Conservation (phyloP, 495 filamentous ascomycete species). For the Penicillium paxilli region DNA sequence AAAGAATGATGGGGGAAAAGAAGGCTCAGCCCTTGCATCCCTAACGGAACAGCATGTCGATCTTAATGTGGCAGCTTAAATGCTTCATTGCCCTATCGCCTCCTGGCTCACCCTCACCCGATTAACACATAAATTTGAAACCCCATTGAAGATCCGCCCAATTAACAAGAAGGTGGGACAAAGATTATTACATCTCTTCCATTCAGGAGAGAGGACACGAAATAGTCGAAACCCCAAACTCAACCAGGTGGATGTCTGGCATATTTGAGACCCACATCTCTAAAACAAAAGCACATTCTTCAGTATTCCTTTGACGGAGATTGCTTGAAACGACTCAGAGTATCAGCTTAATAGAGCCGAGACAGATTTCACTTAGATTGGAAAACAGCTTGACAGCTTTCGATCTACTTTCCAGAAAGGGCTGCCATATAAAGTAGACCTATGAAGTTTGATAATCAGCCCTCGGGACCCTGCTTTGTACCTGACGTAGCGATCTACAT, state of each 20-base stretch:
- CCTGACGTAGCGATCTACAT: slow-evolving; percentile 1
- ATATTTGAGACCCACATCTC: not conserved
- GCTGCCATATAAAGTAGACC: not conserved
- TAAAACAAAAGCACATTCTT: slow-evolving; percentile 1
- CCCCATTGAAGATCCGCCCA: not conserved
- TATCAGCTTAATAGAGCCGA: not conserved
- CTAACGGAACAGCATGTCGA: not conserved
- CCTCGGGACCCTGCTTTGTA: not conserved
- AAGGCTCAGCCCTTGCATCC: not conserved
- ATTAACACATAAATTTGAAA: not conserved
- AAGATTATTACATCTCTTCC: not conserved
- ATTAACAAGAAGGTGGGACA: not conserved
- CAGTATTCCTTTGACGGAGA: not conserved
- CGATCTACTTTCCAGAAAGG: not conserved
- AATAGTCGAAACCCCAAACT: not conserved
- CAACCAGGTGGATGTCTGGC: not conserved
- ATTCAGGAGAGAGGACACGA: not conserved
- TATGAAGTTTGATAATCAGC: not conserved
- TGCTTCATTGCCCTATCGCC: not conserved
- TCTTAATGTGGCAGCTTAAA: slow-evolving; percentile 1
- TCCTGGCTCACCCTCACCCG: not conserved
- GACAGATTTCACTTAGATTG: not conserved
- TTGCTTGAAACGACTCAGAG: not conserved
- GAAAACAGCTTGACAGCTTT: not conserved
- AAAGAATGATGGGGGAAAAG: slow-evolving; percentile 1